These are phyloP conservation scores for Ogataea dorogensis DNA, from an alignment of 805 yeast genomes.

Conservation along the genomic window DNA sequence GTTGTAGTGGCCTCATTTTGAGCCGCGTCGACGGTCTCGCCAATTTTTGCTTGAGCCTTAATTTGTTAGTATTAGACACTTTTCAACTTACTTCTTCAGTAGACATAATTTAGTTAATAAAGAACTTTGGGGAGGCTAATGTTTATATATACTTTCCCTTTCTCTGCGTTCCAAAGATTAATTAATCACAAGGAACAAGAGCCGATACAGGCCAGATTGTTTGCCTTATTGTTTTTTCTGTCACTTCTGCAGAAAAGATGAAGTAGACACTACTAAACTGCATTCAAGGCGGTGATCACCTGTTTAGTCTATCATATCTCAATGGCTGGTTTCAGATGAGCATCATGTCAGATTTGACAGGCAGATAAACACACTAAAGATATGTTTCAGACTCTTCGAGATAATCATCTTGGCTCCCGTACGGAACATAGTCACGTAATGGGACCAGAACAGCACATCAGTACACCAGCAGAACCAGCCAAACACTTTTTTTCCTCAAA, in stretches of 20 bases:
- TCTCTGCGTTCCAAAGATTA: no score
- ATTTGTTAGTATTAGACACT: slow-evolving; percentile 4
- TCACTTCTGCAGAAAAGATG: slow-evolving; percentile 3
- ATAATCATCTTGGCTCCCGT: no score
- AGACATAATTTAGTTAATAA: slow-evolving; percentile 10
- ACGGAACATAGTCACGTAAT: no score
- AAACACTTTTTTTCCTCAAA: not conserved
- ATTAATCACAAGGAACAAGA: slow-evolving; percentile 5
- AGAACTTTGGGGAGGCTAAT: no score
- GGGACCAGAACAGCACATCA: no score
- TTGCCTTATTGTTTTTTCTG: slow-evolving; percentile 5
- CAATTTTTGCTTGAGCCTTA: slow-evolving; percentile 5
- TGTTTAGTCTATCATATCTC: not conserved
- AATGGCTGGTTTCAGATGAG: slow-evolving; percentile 5
- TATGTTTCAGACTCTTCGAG: no score
- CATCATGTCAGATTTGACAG: no score
- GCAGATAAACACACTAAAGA: no score
- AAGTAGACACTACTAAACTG: slow-evolving; percentile 5
- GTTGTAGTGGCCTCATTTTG: slow-evolving; percentile 14
- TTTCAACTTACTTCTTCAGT: slow-evolving; percentile 20
- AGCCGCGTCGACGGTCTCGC: slow-evolving; percentile 9
- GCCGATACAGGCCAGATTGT: not conserved
- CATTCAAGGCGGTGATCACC: slow-evolving; percentile 4
- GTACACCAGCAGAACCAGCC: not conserved
- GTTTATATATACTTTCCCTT: no score